These are phyloP conservation scores for Hymenoscyphus fructigenus DNA, from an alignment of 2,329 filamentous ascomycete species.

Conservation along the genomic window DNA sequence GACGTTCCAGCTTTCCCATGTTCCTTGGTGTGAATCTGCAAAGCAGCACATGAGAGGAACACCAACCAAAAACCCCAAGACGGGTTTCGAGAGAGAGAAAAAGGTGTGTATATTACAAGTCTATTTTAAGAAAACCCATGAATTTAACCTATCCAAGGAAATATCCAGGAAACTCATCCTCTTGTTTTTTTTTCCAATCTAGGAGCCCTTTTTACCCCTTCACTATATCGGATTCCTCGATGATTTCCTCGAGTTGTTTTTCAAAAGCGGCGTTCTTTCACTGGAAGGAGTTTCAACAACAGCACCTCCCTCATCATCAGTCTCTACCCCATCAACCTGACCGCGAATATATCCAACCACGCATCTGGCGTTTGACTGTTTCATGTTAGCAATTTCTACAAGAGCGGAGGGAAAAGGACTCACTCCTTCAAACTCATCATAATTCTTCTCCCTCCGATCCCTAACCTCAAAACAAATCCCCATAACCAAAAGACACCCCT, in stretches of 20 bases:
- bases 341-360: constrained; percentile 20
- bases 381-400: neutral
- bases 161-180: neutral
- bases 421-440: constrained; percentile 11
- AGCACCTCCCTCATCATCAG: constrained; percentile 30
- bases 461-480: constrained; percentile 71
- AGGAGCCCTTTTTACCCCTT: neutral
- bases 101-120: neutral
- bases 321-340: constrained; percentile 20
- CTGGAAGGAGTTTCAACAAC: constrained; percentile 26
- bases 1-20: too few relatives aligned
- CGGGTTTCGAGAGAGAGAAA: neutral
- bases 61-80: neutral
- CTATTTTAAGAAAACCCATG: neutral
- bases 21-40: too few relatives aligned
- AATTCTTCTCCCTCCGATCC: constrained; percentile 23
- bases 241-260: constrained; percentile 21
- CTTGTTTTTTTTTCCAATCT: neutral
- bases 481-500: constrained; percentile 78
- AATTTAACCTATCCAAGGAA: neutral
- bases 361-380: constrained; percentile 16
- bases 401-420: neutral
- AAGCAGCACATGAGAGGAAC: neutral
- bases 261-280: constrained; percentile 28
- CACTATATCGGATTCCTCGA: constrained; percentile 13